Evolutionary conservation across 441 rosid genomes (phyloP).

Genomic region (Aquilaria agallochum): DNA sequence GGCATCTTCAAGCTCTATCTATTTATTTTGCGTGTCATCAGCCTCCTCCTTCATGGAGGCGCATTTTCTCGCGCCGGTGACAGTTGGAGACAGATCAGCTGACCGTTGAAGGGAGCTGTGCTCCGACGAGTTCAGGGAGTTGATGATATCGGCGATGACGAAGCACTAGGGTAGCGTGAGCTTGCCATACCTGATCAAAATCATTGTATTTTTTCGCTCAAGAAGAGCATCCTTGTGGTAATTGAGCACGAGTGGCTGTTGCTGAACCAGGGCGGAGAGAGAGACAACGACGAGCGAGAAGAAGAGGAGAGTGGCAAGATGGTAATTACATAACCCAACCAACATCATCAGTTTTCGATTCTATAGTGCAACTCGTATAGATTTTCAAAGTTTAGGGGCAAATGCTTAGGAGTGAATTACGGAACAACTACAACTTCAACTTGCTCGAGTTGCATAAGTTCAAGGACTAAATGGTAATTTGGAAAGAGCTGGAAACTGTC

Average conservation of each 20-base stretch:
- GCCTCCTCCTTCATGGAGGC: too few species aligned
- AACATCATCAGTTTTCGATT: too few species aligned
- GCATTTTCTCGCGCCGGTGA: too few species aligned
- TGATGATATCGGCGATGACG: slow-evolving; percentile 66
- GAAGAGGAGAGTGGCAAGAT: slow-evolving; percentile 23
- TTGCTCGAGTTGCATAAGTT: too few species aligned
- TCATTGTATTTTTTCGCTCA: slow-evolving; percentile 64
- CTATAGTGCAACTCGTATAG: too few species aligned
- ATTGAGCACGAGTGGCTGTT: slow-evolving; percentile 70
- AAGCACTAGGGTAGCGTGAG: slow-evolving; percentile 68
- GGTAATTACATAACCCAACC: slow-evolving; percentile 16
- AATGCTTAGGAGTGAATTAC: too few species aligned
- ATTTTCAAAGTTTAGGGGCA: too few species aligned
- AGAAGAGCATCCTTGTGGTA: slow-evolving; percentile 81
- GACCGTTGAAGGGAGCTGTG: slow-evolving; percentile 36
- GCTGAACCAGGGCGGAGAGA: slow-evolving; percentile 50
- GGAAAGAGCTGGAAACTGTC: too few species aligned
- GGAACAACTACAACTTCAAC: too few species aligned
- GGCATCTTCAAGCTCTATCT: too few species aligned
- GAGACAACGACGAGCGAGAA: slow-evolving; percentile 13
- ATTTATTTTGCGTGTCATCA: too few species aligned
- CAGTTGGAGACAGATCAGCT: slow-evolving; percentile 34
- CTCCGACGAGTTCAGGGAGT: slow-evolving; percentile 37
- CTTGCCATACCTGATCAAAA: slow-evolving; percentile 78
- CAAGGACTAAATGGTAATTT: too few species aligned